A percentile compares a stretch with the other conserved stretches of the same genome.
Conservation (phyloP, 75 land plant species). For the Selaginella tamariscina region DNA sequence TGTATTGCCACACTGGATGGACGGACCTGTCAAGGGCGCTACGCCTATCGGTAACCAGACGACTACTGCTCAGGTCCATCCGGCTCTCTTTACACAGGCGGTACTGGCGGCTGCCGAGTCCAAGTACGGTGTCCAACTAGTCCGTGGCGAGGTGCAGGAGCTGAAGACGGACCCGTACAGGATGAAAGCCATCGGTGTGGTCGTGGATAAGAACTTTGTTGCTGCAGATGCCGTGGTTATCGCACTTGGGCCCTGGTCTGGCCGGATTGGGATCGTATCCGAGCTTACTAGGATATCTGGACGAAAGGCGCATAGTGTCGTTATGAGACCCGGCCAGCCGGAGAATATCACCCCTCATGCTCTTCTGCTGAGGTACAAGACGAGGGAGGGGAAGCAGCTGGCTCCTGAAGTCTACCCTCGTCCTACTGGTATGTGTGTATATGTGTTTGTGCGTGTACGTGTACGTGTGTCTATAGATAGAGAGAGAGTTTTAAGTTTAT, state of each 20-base stretch:
- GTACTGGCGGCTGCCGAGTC: conserved; percentile 41
- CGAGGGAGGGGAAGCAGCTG: conserved; percentile 42
- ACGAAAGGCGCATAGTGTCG: conserved; percentile 83
- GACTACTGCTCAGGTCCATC: conserved; percentile 90
- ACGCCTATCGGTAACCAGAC: conserved; percentile 43
- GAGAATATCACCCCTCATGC: conserved; percentile 65
- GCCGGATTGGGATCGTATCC: conserved; percentile 30
- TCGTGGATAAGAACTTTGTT: conserved; percentile 30
- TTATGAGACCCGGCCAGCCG: conserved; percentile 44
- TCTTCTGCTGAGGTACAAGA: conserved; percentile 54
- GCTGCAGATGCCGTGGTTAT: conserved; percentile 57
- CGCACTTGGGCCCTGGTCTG: conserved; percentile 84
- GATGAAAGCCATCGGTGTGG: conserved; percentile 30
- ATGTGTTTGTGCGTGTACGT: no score
- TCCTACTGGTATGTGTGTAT: conserved; percentile 79
- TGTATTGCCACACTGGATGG: not conserved
- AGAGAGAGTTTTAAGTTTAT: no score
- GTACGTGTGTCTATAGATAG: no score
- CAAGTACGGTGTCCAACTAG: conserved; percentile 38
- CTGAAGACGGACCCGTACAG: conserved; percentile 29
- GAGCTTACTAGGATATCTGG: conserved; percentile 48
- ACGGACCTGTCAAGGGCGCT: not conserved
- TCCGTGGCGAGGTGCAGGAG: conserved; percentile 48
- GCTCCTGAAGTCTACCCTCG: conserved; percentile 87
- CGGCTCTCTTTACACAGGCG: conserved; percentile 50